Evolutionary conservation across 1,284 basidiomycete species (phyloP).

Genomic region (Vanrija sp.): DNA sequence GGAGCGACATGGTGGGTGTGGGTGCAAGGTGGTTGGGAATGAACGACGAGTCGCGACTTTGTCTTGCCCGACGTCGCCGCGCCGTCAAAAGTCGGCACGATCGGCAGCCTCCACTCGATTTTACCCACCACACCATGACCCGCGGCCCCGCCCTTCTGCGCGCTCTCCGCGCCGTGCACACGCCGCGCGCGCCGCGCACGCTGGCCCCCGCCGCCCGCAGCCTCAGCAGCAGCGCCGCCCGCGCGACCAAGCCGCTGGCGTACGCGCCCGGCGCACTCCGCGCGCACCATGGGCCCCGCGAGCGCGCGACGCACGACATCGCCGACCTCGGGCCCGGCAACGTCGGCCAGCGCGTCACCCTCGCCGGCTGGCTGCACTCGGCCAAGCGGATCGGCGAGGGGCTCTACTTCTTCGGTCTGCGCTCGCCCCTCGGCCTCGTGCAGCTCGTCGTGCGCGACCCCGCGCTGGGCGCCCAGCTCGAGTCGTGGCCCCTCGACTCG

Average conservation of each 20-base stretch:
- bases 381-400: conserved; percentile 48
- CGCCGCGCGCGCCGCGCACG: neutral
- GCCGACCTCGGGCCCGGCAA: conserved; percentile 57
- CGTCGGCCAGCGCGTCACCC: conserved; percentile 58
- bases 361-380: conserved; percentile 77
- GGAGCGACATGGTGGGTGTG: conserved; percentile 30
- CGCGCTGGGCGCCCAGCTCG: conserved; percentile 54
- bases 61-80: neutral
- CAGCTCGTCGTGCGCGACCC: conserved; percentile 62
- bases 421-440: conserved; percentile 64
- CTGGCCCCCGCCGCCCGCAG: neutral
- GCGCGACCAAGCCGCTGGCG: conserved; percentile 9
- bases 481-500: conserved; percentile 66
- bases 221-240: neutral
- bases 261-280: neutral
- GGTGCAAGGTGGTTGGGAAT: neutral
- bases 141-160: neutral
- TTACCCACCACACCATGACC: neutral
- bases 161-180: neutral
- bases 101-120: neutral
- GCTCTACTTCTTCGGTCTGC: conserved; percentile 57
- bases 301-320: conserved; percentile 58
- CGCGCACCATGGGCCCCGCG: conserved; percentile 18
- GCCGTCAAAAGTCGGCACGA: neutral
- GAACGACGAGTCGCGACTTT: neutral